Conservation (phyloP, 2,329 filamentous ascomycete species). For the Colletotrichum tropicicola region DNA sequence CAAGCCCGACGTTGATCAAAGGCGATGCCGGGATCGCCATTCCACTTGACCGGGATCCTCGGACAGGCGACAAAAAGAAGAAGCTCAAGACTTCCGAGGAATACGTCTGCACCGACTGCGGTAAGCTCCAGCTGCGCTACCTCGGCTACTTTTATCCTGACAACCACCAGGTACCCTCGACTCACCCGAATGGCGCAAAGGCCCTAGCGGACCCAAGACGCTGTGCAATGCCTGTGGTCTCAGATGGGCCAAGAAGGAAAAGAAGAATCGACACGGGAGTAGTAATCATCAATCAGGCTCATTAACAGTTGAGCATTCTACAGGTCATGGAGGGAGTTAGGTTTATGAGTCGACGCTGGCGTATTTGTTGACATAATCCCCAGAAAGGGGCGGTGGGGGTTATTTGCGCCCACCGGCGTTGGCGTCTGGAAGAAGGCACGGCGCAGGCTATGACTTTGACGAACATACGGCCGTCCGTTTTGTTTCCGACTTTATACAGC, state of each 20-base stretch:
- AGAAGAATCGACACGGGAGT: slow-evolving; percentile 62
- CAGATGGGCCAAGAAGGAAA: slow-evolving; percentile 82
- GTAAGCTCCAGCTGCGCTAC: slow-evolving; percentile 52
- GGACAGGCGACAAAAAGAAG: slow-evolving; percentile 83
- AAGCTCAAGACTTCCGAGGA: slow-evolving; percentile 86
- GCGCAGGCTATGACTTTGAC: slow-evolving; percentile 15
- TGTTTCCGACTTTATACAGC: slow-evolving; percentile 22
- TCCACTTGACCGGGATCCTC: slow-evolving; percentile 78
- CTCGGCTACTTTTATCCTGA: background rate
- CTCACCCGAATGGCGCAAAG: slow-evolving; percentile 95
- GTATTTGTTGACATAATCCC: background rate
- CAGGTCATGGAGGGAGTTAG: slow-evolving; percentile 9
- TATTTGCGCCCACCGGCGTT: slow-evolving; percentile 1
- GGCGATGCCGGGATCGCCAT: slow-evolving; percentile 90
- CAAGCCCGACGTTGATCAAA: slow-evolving; percentile 81
- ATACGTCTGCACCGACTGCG: slow-evolving; percentile 96
- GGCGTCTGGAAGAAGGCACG: slow-evolving; percentile 20
- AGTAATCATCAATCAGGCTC: slow-evolving; percentile 14
- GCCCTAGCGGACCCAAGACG: slow-evolving; percentile 91
- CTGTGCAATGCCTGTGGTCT: slow-evolving; percentile 93
- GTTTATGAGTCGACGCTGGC: slow-evolving; percentile 11
- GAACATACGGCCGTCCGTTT: slow-evolving; percentile 18
- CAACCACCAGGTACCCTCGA: slow-evolving; percentile 75
- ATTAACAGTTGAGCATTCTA: slow-evolving; percentile 20
- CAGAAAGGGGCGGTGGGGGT: background rate